A percentile compares a stretch with the other conserved stretches of the same genome.
Evolutionary conservation across 2,329 filamentous ascomycete genomes (phyloP).

Genomic region (Lachnellula willkommii): DNA sequence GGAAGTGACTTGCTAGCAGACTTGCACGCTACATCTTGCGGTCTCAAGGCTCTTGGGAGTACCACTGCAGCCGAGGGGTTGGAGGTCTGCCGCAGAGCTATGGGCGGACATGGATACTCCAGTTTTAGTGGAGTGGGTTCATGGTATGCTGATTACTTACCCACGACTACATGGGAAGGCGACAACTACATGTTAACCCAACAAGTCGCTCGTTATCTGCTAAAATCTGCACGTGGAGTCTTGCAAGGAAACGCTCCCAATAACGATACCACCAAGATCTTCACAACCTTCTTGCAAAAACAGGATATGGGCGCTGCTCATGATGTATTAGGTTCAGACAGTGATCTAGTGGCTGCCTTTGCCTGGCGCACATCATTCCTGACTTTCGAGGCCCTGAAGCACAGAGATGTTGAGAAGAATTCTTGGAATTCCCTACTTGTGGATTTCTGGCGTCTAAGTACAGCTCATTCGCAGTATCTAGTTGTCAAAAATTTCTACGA

Average conservation of each 20-base stretch:
- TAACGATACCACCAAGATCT: slow-evolving; percentile 65
- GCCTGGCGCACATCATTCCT: slow-evolving; percentile 70
- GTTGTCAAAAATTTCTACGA: slow-evolving; percentile 77
- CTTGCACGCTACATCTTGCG: slow-evolving; percentile 71
- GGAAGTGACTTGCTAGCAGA: slow-evolving; percentile 67
- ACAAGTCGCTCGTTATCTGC: slow-evolving; percentile 70
- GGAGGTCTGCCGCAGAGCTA: slow-evolving; percentile 68
- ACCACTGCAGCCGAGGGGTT: slow-evolving; percentile 69
- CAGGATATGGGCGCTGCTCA: slow-evolving; percentile 68
- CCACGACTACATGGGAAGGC: slow-evolving; percentile 57
- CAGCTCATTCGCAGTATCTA: slow-evolving; percentile 71
- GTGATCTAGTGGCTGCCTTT: slow-evolving; percentile 67
- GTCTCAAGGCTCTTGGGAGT: slow-evolving; percentile 67
- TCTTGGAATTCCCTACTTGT: slow-evolving; percentile 74
- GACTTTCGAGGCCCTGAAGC: slow-evolving; percentile 69
- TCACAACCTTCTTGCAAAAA: slow-evolving; percentile 58
- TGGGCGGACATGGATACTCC: slow-evolving; percentile 72
- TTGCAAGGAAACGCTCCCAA: slow-evolving; percentile 57
- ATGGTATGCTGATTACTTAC: slow-evolving; percentile 71
- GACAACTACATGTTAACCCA: slow-evolving; percentile 79
- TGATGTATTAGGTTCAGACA: slow-evolving; percentile 65
- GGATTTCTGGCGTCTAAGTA: slow-evolving; percentile 71
- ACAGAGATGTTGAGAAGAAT: slow-evolving; percentile 68
- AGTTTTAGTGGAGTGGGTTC: slow-evolving; percentile 70
- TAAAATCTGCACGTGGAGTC: slow-evolving; percentile 69